Base-by-base conservation (phyloP, 345 rosid species). In the Gossypium herbaceum region DNA sequence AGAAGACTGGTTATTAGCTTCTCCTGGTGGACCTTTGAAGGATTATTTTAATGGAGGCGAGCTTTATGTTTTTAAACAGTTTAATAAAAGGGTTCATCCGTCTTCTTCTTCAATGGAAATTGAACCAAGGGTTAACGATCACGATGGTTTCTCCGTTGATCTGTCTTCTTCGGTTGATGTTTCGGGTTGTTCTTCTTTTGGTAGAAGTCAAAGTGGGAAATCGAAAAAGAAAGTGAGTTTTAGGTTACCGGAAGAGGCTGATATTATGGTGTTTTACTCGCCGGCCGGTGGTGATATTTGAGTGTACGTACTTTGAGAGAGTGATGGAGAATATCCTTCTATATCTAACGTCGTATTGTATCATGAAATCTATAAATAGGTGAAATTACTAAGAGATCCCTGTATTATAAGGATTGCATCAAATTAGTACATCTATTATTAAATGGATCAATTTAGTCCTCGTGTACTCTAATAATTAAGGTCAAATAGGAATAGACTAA, bases 211-310 rank as follows among this genome's bases (percentile, higher is more conserved):
- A 68, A 81, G 76, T 68, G 66, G 75, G 62, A 77, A 59, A 75
- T 1, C 7, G 43, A 77, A 45, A 65, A 85, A 85, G 82, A 81
- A 62, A 76, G 87, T 87, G 13, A 80, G 79, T 74, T 83, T 87
- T 75, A 85, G 64, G 79, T 56, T 75, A 71, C 86, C 86, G 1
- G 82, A 81, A 22, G 84, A 85, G 43, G 64, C 82, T 41, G 85
- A 85, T 15, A 68, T 80, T 59, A 50, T 75, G 68, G 4, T 80
- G 4, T 80, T 83, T 55, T 50, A 82, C 77, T 85, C 80, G 5
- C 82, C 25, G 41, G 41, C 41, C 41, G 41, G 41, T 5, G 41
- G 41, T 34, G 41, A 34, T 34, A 5, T 34, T 34, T 34, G 41
- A 34, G 41, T 34, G 24, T 24, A 24, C 24, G 41, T 34, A 34